Evolutionary conservation across 345 rosid genomes (phyloP), one percentile per base, ranked within the genome.

Genomic region (Adansonia digitata): DNA sequence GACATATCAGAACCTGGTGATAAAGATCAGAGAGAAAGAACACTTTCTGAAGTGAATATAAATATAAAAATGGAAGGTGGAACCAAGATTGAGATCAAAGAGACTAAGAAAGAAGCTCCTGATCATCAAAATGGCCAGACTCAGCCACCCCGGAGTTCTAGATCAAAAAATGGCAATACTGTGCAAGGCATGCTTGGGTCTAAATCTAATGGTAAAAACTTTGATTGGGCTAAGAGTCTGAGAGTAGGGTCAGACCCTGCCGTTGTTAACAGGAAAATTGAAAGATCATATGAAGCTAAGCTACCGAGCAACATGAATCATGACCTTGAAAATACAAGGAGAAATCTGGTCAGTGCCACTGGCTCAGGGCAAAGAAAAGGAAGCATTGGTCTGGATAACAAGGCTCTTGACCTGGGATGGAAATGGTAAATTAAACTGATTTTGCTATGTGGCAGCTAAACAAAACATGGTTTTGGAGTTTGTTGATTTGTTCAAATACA

Each of bases 11-110:
- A 49, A 62, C 71, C 75, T 6, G 31, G 70, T 5, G 39, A 79
- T 42, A 63, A 56, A 46, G n/a, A n/a, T n/a, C 72, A 49, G 31
- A 69, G 42, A 72, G 81, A 81, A 76, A 83, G 77, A 78, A 49
- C 79, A 55, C 27, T 86, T 70, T 77, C 80, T 18, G 90, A 85
- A 74, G 85, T 92, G 65, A 91, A 81, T 37, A 88, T 94, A 79
- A 80, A 81, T 74, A 94, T 91, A 76, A 87, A 73, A 82, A 79
- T 88, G 89, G 87, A 91, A 71, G 95, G 93, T 73, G 91, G 82
- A 70, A 85, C 89, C 63, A 89, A 81, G 76, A 83, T 90, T 61
- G 92, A 90, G 78, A 88, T 94, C 57, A 87, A 79, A 59, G 94
- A 91, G 80, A 84, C 70, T 15, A 85, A 81, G 86, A 85, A 81